Conservation (phyloP, 139 green algal genomes). For the Picochlorum sp. region DNA sequence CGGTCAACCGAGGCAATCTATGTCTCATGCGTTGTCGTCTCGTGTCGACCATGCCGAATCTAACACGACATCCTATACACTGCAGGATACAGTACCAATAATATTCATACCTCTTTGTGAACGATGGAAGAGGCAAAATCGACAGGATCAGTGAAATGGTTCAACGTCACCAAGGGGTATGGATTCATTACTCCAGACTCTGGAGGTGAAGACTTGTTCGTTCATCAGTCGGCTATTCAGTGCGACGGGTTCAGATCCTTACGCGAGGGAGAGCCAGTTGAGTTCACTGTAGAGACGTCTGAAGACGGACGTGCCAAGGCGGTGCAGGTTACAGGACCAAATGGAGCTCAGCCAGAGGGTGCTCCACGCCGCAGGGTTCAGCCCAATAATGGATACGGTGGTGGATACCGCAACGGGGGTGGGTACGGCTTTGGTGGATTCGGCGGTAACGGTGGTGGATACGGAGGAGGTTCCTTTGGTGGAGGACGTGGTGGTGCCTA, state of each 20-base stretch:
- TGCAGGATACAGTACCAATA: neutral
- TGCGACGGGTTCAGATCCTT: constrained; percentile 70
- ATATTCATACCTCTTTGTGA: neutral
- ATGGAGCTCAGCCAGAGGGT: constrained; percentile 30
- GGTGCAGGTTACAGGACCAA: constrained; percentile 36
- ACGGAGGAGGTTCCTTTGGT: constrained; percentile 13
- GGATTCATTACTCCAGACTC: constrained; percentile 69
- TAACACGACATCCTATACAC: no score
- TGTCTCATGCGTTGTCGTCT: no score
- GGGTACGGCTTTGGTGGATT: constrained; percentile 8
- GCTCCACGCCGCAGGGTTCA: constrained; percentile 27
- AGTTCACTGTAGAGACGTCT: constrained; percentile 56
- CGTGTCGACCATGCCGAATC: no score
- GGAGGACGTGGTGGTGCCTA: constrained; percentile 14
- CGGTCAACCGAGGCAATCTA: no score
- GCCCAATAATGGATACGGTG: constrained; percentile 13
- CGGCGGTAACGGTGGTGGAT: constrained; percentile 23
- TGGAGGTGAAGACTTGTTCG: constrained; percentile 60
- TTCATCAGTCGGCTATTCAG: constrained; percentile 65
- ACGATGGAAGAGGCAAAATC: constrained; percentile 28
- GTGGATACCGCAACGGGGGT: no score
- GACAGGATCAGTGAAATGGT: constrained; percentile 68
- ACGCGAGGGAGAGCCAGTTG: constrained; percentile 58
- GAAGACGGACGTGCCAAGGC: constrained; percentile 52
- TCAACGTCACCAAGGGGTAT: constrained; percentile 74